phyloP scores from a whole-genome alignment of 2,329 filamentous ascomycete species.

The Neopestalotiopsis clavispora region DNA sequence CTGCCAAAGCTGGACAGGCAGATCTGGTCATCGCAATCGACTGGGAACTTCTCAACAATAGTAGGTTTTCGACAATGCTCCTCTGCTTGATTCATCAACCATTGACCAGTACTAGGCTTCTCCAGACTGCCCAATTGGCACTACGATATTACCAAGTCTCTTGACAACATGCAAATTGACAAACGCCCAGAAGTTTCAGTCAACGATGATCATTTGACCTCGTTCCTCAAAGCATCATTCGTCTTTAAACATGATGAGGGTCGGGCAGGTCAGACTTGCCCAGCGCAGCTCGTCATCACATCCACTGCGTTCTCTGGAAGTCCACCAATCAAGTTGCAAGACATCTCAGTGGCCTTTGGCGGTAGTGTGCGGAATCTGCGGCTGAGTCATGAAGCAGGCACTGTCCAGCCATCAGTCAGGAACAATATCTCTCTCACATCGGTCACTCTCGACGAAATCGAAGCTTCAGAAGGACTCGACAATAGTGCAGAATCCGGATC shows the following conservation, averaged over 20 bases:
- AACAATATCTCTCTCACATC: constrained; percentile 26
- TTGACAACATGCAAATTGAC: constrained; percentile 52
- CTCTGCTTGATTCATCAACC: background rate
- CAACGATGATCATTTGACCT: constrained; percentile 54
- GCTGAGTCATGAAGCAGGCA: constrained; percentile 45
- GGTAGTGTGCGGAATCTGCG: constrained; percentile 62
- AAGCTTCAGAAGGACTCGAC: constrained; percentile 34
- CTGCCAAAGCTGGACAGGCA: constrained; percentile 54
- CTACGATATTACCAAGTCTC: constrained; percentile 63
- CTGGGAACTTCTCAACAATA: constrained; percentile 66
- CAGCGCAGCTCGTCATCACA: constrained; percentile 61
- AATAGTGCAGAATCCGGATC: constrained; percentile 31
- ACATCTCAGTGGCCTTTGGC: constrained; percentile 59
- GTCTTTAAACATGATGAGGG: constrained; percentile 63
- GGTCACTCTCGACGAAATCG: constrained; percentile 27
- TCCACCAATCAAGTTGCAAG: constrained; percentile 54
- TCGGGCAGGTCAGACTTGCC: constrained; percentile 64
- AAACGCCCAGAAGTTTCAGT: constrained; percentile 56
- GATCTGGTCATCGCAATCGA: constrained; percentile 65
- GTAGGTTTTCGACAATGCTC: constrained; percentile 44
- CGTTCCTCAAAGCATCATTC: constrained; percentile 60
- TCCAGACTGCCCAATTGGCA: constrained; percentile 60
- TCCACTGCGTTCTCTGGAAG: constrained; percentile 61
- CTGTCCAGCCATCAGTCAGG: background rate
- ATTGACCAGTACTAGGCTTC: constrained; percentile 49